Percentiles rank a stretch among this genome's conserved stretches.
These are phyloP conservation scores for Tephrocybe sp. DNA, from an alignment of 768 basidiomycete species.

Conservation along the genomic window DNA sequence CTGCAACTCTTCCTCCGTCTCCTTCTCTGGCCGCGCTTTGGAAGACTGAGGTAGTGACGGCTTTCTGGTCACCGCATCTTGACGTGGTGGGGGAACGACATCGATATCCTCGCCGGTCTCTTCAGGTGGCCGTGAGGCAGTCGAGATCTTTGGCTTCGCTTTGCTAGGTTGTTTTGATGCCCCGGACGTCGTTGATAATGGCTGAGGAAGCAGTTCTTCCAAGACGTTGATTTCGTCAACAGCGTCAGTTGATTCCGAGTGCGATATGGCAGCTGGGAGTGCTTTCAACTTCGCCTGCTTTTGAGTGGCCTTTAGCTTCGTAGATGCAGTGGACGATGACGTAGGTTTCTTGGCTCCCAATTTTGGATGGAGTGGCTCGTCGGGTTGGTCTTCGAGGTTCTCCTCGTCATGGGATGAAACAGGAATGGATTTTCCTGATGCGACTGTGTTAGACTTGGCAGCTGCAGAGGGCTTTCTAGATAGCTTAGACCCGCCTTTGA, in stretches of 20 bases:
- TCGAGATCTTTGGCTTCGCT: neutral
- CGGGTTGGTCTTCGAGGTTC: constrained; percentile 1
- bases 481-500: neutral
- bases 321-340: neutral
- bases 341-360: neutral
- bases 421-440: constrained; percentile 9
- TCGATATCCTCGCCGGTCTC: constrained; percentile 3
- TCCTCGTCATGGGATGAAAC: neutral
- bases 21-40: neutral
- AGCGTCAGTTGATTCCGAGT: too few species aligned
- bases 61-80: neutral
- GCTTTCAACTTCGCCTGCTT: too few species aligned
- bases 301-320: too few species aligned
- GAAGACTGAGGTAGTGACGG: neutral
- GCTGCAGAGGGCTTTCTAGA: neutral
- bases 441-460: neutral
- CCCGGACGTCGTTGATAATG: too few species aligned
- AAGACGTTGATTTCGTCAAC: too few species aligned
- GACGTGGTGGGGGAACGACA: neutral
- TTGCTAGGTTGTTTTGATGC: neutral
- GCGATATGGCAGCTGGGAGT: too few species aligned
- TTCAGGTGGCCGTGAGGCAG: neutral
- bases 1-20: neutral
- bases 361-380: neutral
- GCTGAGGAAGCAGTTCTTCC: too few species aligned